Base-by-base conservation (phyloP, 768 basidiomycete genomes). In the Dictyophora rubrovolvata region DNA sequence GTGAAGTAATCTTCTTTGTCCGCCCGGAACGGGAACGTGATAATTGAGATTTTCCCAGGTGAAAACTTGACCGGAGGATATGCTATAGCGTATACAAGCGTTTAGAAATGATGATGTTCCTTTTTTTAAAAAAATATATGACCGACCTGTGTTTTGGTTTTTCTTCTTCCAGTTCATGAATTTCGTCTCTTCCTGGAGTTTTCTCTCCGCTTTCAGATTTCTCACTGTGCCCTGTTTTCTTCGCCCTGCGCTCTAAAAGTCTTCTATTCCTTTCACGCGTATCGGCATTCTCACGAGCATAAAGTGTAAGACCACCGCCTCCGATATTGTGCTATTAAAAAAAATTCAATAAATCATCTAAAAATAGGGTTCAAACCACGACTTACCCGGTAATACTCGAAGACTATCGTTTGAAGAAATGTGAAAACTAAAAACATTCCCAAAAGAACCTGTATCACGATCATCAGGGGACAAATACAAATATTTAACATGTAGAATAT, bases 361-460 rank as follows among this genome's bases (percentile, higher is more conserved):
- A 48, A 48, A 35, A 36, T 34, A 61, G 5, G 14, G 46, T 14
- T n/a, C 0, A 53, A 18, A 59, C n/a, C 35, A n/a, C 9, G 1
- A 68, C 76, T 65, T 65, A 86, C 85, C 2, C 82, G 79, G 66
- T 80, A 79, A 60, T 74, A 83, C 66, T 89, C 87, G 16, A 89
- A 75, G 35, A 77, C 78, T 34, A 89, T 47, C 52, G 86, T 74
- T 69, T 90, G 88, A 1, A 84, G 76, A 54, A 84, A 23, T 69
- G 86, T 77, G 73, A 91, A 93, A 62, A 80, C 70, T 51, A 88
- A 20, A 64, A 89, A 74, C 73, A 90, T 87, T 5, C 73, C 88
- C 48, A 90, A 22, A 23, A 89, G 68, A 28, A 93, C 42, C 55
- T 56, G 48, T 22, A 42, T 7, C 34, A 42, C 6, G n/a, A 42